Conservation (phyloP, 768 basidiomycete genomes). For the Jaapia argillacea region DNA sequence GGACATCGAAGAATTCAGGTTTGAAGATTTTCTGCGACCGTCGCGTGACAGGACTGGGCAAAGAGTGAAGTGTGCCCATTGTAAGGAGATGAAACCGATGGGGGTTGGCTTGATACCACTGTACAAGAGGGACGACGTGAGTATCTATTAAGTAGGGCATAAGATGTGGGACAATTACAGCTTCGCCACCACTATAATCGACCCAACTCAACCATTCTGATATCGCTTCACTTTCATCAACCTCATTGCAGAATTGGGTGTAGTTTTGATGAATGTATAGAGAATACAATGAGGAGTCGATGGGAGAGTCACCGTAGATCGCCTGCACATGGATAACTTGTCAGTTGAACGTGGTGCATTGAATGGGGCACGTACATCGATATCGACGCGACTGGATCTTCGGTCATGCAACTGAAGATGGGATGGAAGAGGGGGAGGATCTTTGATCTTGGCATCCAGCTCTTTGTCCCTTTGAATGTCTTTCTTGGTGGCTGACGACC, state of each 20-base stretch:
- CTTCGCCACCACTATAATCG: constrained; percentile 58
- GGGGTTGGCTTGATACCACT: constrained; percentile 66
- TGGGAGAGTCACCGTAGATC: constrained; percentile 76
- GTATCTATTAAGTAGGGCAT: neutral
- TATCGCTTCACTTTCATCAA: constrained; percentile 64
- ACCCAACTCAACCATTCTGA: constrained; percentile 71
- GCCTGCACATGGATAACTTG: constrained; percentile 27
- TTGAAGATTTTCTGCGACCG: constrained; percentile 74
- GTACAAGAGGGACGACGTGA: neutral
- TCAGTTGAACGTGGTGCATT: neutral
- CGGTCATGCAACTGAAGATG: constrained; percentile 55
- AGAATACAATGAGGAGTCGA: constrained; percentile 84
- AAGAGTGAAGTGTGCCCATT: constrained; percentile 74
- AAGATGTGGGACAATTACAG: constrained; percentile 27
- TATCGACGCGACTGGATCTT: constrained; percentile 61
- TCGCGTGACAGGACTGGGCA: constrained; percentile 80
- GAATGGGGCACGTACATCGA: constrained; percentile 42
- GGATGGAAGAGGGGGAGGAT: constrained; percentile 45
- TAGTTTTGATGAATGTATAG: constrained; percentile 95
- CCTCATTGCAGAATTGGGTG: constrained; percentile 66
- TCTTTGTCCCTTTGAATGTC: constrained; percentile 54
- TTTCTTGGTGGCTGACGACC: constrained; percentile 42
- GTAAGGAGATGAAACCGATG: constrained; percentile 82
- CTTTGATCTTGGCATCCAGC: constrained; percentile 41
- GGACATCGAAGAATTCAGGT: constrained; percentile 71